These are phyloP conservation scores for Citrus mangshanensis DNA, from an alignment of 345 rosid species.

Conservation along the genomic window DNA sequence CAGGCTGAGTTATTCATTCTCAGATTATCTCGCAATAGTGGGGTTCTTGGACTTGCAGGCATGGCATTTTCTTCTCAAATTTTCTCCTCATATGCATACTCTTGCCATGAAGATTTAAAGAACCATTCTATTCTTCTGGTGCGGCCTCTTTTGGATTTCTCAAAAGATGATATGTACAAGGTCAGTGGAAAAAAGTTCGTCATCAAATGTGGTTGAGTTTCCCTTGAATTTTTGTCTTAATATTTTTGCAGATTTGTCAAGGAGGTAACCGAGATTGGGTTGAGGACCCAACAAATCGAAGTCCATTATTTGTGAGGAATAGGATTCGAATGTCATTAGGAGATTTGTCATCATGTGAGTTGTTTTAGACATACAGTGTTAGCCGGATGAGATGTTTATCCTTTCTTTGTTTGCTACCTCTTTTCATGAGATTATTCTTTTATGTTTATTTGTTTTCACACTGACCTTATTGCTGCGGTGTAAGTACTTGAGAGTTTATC, in stretches of 20 bases:
- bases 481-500: conserved; percentile 10
- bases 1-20: conserved; percentile 92
- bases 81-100: conserved; percentile 35
- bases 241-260: conserved; percentile 59
- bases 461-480: conserved; percentile 1
- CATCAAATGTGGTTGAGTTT: background rate
- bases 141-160: conserved; percentile 70
- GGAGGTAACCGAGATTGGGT: conserved; percentile 56
- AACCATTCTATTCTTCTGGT: conserved; percentile 58
- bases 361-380: conserved; percentile 6
- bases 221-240: background rate
- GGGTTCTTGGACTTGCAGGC: conserved; percentile 96
- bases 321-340: conserved; percentile 73
- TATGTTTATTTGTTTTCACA: background rate
- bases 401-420: background rate
- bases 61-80: conserved; percentile 77
- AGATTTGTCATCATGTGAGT: conserved; percentile 61
- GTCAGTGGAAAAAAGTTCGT: conserved; percentile 26
- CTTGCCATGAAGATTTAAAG: conserved; percentile 28
- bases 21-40: conserved; percentile 84
- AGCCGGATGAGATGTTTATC: background rate
- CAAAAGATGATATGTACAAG: conserved; percentile 83
- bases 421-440: background rate
- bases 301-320: conserved; percentile 67
- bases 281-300: conserved; percentile 88